These are phyloP conservation scores for Immersiella caudata DNA, from an alignment of 495 filamentous ascomycete genomes.

Conservation along the genomic window DNA sequence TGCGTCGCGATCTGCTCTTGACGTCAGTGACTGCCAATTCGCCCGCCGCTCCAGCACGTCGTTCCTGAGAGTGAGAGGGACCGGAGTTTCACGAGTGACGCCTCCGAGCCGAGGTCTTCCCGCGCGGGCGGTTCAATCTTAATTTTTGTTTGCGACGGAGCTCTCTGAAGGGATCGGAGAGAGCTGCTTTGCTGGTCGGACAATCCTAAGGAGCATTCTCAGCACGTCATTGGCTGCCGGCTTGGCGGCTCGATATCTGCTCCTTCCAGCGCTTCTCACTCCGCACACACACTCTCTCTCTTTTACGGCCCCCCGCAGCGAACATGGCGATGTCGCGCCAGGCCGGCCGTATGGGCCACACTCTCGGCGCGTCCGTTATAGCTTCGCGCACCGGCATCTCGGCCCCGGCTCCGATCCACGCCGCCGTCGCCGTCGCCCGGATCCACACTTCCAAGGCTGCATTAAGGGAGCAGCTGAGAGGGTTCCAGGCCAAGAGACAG, in stretches of 20 bases:
- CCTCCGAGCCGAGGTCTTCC: neutral
- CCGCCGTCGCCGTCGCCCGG: neutral
- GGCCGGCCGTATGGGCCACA: slow-evolving; percentile 32
- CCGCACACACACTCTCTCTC: neutral
- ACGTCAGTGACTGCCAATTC: slow-evolving; percentile 4
- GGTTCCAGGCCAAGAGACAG: neutral
- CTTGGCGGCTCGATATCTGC: neutral
- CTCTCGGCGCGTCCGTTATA: slow-evolving; percentile 26
- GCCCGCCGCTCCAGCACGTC: neutral
- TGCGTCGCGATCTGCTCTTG: neutral
- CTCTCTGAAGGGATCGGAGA: neutral
- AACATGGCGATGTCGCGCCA: slow-evolving; percentile 29
- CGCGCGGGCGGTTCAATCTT: neutral
- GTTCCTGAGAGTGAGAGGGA: neutral
- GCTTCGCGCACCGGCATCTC: slow-evolving; percentile 22
- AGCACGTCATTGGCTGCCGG: neutral
- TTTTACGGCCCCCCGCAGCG: neutral
- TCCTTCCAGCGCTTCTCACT: neutral
- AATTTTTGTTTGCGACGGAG: neutral
- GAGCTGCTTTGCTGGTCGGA: neutral
- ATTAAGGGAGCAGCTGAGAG: too few species aligned
- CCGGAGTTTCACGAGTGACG: neutral
- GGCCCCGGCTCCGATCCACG: slow-evolving; percentile 1
- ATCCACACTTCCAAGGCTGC: neutral
- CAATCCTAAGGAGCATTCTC: neutral